Evolutionary conservation across 257 asterid genomes (phyloP).

Genomic region (Solanum virginianum): DNA sequence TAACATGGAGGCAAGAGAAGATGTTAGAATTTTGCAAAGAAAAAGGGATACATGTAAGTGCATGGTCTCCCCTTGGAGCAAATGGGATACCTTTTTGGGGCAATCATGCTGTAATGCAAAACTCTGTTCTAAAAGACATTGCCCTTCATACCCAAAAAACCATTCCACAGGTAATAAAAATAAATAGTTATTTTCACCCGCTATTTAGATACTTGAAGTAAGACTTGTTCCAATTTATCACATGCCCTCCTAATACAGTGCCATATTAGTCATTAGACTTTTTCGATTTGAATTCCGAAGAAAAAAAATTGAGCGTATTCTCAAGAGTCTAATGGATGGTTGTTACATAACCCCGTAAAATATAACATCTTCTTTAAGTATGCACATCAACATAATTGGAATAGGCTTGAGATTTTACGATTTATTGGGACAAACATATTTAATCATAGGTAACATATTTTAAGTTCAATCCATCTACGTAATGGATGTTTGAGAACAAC

Average conservation of each 20-base stretch:
- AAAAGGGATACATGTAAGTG: slow-evolving; percentile 25
- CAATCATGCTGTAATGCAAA: slow-evolving; percentile 22
- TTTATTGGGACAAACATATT: not conserved
- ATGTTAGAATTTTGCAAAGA: slow-evolving; percentile 26
- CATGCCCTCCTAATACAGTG: not conserved
- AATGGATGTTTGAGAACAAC: too few species aligned
- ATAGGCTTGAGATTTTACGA: too few species aligned
- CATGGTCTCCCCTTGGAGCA: slow-evolving; percentile 48
- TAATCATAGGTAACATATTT: too few species aligned
- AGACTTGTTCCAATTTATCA: too few species aligned
- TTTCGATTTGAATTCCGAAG: too few species aligned
- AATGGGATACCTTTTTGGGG: slow-evolving; percentile 34
- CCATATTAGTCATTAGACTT: not conserved
- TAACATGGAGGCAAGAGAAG: slow-evolving; percentile 45
- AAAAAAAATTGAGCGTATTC: not conserved
- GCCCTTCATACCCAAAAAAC: slow-evolving; percentile 22
- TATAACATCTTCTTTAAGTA: not conserved
- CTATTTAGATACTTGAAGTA: too few species aligned
- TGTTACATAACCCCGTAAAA: too few species aligned
- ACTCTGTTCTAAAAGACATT: slow-evolving; percentile 20
- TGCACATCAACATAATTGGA: not conserved
- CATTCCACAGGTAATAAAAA: slow-evolving; percentile 25
- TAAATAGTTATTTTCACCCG: not conserved
- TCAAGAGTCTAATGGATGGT: not conserved
- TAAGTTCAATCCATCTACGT: too few species aligned